Evolutionary conservation across 1,284 basidiomycete genomes (phyloP).

Genomic region (Hymenochaete sp.): DNA sequence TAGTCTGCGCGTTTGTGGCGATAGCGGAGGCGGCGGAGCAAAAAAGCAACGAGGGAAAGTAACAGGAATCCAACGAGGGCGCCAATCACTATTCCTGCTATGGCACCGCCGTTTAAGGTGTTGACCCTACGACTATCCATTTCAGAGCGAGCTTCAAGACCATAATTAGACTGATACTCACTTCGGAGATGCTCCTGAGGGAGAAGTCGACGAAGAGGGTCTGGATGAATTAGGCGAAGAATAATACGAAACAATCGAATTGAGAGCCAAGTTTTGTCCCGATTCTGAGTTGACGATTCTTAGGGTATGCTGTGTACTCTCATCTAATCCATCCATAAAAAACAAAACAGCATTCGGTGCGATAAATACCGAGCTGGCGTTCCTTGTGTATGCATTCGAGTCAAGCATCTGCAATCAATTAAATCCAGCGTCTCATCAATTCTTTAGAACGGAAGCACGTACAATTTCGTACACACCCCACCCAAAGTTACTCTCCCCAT

Average conservation of each 20-base stretch:
- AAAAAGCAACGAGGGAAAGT: neutral
- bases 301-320: constrained; percentile 24
- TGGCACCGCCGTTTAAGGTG: neutral
- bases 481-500: constrained; percentile 6
- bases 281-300: too few species aligned
- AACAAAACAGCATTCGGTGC: constrained; percentile 28
- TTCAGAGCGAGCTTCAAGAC: too few species aligned
- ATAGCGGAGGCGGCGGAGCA: constrained; percentile 5
- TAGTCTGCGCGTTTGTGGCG: too few species aligned
- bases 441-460: too few species aligned
- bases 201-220: neutral
- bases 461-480: constrained; percentile 11
- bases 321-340: constrained; percentile 28
- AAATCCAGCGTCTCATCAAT: too few species aligned
- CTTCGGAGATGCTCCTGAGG: neutral
- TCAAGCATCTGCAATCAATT: constrained; percentile 20
- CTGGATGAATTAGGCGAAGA: neutral
- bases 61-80: neutral
- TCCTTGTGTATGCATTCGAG: constrained; percentile 19
- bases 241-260: constrained; percentile 15
- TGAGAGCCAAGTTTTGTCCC: constrained; percentile 14
- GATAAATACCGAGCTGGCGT: constrained; percentile 27
- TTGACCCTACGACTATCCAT: too few species aligned
- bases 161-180: too few species aligned
- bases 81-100: neutral